A percentile compares a stretch with the other conserved stretches of the same genome.
Evolutionary conservation across 2,329 filamentous ascomycete genomes (phyloP).

Genomic region (Trichophyton schoenleinii): DNA sequence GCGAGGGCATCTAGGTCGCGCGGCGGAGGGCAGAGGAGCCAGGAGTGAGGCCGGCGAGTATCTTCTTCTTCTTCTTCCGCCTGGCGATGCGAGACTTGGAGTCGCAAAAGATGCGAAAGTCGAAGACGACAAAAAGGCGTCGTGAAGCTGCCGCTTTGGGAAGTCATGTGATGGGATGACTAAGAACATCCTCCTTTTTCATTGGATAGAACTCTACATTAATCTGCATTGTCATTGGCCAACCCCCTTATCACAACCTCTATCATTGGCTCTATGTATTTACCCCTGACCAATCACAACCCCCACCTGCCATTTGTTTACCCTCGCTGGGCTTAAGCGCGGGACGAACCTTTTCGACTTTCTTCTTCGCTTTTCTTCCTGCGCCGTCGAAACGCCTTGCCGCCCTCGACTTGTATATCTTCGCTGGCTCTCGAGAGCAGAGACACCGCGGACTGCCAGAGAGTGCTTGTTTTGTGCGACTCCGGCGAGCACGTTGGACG

Average conservation of each 20-base stretch:
- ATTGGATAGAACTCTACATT: background rate
- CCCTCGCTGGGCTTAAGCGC: background rate
- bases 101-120: background rate
- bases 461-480: background rate
- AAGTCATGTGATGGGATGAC: background rate
- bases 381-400: too few relatives aligned
- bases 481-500: background rate
- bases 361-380: background rate
- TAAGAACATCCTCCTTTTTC: background rate
- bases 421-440: background rate
- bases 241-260: background rate
- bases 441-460: too few relatives aligned
- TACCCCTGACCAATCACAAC: background rate
- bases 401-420: background rate
- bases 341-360: conserved; percentile 1
- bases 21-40: background rate
- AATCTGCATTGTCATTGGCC: background rate
- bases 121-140: background rate
- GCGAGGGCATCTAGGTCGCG: background rate
- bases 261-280: background rate
- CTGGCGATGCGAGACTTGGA: background rate
- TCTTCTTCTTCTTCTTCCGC: background rate
- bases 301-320: background rate
- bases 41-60: background rate
- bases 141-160: background rate